These are phyloP conservation scores for Kodamaea hsintzibuensis DNA, from an alignment of 805 yeast species.

Conservation along the genomic window DNA sequence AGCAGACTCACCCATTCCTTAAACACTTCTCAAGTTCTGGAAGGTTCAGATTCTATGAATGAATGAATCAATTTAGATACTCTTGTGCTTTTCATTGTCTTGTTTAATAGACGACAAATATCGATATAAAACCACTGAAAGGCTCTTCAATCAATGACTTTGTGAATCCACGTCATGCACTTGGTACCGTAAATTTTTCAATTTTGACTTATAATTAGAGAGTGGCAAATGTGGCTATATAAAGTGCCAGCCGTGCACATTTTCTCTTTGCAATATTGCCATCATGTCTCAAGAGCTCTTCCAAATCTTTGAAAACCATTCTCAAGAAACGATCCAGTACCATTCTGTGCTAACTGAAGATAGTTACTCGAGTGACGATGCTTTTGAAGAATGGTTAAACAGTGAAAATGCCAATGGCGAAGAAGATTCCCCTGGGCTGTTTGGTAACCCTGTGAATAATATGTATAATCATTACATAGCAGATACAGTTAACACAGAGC, in stretches of 20 bases:
- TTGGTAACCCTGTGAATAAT: not conserved
- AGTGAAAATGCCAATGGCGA: not conserved
- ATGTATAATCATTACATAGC: not conserved
- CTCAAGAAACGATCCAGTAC: not conserved
- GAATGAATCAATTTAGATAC: not conserved
- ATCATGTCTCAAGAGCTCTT: not conserved
- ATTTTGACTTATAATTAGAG: not conserved
- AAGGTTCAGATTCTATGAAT: not conserved
- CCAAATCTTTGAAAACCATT: not conserved
- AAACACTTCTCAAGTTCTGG: not conserved
- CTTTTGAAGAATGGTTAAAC: not conserved
- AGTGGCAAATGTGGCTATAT: not conserved
- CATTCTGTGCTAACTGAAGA: not conserved
- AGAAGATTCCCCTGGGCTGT: not conserved
- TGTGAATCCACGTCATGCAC: not conserved
- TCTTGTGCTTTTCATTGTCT: not conserved
- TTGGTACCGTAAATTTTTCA: not conserved
- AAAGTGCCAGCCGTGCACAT: not conserved
- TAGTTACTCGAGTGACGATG: not conserved
- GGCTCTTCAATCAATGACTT: not conserved
- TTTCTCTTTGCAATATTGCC: not conserved
- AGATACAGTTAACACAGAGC: not conserved
- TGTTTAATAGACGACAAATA: not conserved
- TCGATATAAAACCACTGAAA: not conserved
- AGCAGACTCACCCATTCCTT: no score